Evolutionary conservation across 805 yeast species (phyloP).

Genomic region (Maudiozyma serrabonitensis): DNA sequence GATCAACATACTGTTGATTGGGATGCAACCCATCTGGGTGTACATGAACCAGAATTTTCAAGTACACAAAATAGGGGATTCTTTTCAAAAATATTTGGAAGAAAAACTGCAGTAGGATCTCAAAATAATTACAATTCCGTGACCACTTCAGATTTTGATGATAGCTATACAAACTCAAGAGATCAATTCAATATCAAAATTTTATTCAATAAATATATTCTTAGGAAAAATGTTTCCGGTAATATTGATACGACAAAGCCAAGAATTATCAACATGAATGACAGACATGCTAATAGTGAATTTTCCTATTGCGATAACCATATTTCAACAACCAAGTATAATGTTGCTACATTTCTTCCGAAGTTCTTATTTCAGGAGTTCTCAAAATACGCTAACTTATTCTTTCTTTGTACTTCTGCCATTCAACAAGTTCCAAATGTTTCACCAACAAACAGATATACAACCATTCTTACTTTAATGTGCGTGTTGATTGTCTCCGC

Average conservation of each 20-base stretch:
- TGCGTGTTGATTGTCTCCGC: constrained; percentile 88
- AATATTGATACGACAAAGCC: constrained; percentile 34
- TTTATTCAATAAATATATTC: constrained; percentile 29
- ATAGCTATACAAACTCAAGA: constrained; percentile 25
- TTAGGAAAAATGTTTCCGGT: constrained; percentile 22
- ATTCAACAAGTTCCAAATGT: constrained; percentile 97
- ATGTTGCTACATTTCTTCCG: constrained; percentile 84
- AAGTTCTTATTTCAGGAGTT: constrained; percentile 94
- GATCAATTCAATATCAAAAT: constrained; percentile 31
- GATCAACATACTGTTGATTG: constrained; percentile 10
- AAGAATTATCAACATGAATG: constrained; percentile 59
- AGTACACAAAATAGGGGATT: constrained; percentile 8
- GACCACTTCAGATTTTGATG: constrained; percentile 15
- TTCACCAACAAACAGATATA: constrained; percentile 90
- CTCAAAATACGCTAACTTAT: constrained; percentile 91
- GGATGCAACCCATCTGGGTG: constrained; percentile 6
- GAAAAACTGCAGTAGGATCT: constrained; percentile 2
- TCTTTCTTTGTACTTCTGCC: constrained; percentile 81
- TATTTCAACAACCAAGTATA: constrained; percentile 91
- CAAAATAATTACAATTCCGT: constrained; percentile 20
- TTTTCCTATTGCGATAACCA: constrained; percentile 68
- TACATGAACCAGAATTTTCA: constrained; percentile 9
- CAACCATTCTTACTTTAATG: constrained; percentile 84
- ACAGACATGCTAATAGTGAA: constrained; percentile 43
- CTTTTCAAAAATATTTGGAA: constrained; percentile 11